Percentiles rank a stretch among this genome's conserved stretches.
phyloP scores from a whole-genome alignment of 106 monocot genomes.

The Allium cepa region DNA sequence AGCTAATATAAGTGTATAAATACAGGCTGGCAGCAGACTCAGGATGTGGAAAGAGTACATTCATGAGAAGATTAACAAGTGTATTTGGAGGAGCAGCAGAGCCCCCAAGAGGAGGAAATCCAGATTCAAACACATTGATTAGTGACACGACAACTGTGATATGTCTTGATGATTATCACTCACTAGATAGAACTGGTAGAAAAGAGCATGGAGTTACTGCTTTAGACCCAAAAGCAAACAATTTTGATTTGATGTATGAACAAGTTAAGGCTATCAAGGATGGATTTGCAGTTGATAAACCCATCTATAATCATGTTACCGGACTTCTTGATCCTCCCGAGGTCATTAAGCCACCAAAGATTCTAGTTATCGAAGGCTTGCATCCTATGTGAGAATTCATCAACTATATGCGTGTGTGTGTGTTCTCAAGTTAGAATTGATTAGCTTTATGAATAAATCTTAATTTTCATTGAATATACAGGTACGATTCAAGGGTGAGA shows the following conservation, averaged over 20 bases:
- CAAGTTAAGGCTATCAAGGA: conserved; percentile 92
- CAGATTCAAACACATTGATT: conserved; percentile 94
- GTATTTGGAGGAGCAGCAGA: conserved; percentile 89
- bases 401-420: neutral
- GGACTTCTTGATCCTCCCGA: conserved; percentile 94
- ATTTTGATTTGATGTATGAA: conserved; percentile 98
- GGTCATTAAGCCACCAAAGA: conserved; percentile 91
- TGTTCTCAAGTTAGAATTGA: too few species aligned
- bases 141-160: conserved; percentile 96
- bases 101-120: conserved; percentile 91
- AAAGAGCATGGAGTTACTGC: conserved; percentile 96
- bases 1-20: neutral
- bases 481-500: conserved; percentile 87
- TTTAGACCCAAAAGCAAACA: conserved; percentile 78
- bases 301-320: conserved; percentile 92
- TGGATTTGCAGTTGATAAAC: conserved; percentile 76
- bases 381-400: conserved; percentile 75
- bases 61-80: conserved; percentile 93
- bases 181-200: conserved; percentile 80
- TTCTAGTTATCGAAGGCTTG: conserved; percentile 92
- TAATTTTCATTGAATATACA: conserved; percentile 7
- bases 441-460: neutral
- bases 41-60: conserved; percentile 97
- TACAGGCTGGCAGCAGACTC: conserved; percentile 82
- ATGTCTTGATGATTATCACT: conserved; percentile 93